Evolutionary conservation across 2,329 filamentous ascomycete genomes (phyloP), one percentile per base, ranked within the genome.

Genomic region (Graphiopsis chlorocephala): DNA sequence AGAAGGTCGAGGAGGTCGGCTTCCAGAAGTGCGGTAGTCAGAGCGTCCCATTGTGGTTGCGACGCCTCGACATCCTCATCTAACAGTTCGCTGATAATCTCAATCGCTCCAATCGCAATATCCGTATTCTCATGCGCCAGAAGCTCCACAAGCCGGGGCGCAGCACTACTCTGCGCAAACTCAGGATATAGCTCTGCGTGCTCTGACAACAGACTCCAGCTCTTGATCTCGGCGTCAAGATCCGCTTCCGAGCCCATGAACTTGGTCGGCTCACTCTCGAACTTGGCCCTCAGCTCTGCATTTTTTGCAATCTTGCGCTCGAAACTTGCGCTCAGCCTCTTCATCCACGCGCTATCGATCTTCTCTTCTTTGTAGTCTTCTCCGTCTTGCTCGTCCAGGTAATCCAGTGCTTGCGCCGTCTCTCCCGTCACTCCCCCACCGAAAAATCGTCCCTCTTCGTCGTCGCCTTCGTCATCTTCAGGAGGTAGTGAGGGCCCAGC

Each of bases 121-220:
- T 99, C 95, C 0, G 93, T 94, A 76, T 99, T 99, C 72, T 99
- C 95, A 76, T 99, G 95, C 17, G 94, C 90, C 57, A 99, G 81
- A 61, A 99, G 79, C 1, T 89, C 86, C 1, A 96, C 92, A 59
- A 99, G 78, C 63, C 89, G 93, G 0, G 88, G 87, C 65, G 88
- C 90, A 23, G 91, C 90, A 31, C 69, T 72, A 60, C 93, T 82
- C 69, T 87, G 88, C 33, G 90, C 88, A 72, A 97, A 93, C 67
- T 96, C 91, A 14, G 81, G 81, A 76, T 95, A 97, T 23, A 97
- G 83, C 66, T 91, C 89, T 3, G 93, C 85, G 74, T 98, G 91
- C 72, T 99, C 93, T 5, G 91, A 88, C 1, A 99, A 81, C 69
- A 97, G 90, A 50, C 92, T 95, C 65, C 98, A 83, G 29, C 85